Conservation (phyloP, 2,329 filamentous ascomycete genomes). For the Diaporthe capsici region DNA sequence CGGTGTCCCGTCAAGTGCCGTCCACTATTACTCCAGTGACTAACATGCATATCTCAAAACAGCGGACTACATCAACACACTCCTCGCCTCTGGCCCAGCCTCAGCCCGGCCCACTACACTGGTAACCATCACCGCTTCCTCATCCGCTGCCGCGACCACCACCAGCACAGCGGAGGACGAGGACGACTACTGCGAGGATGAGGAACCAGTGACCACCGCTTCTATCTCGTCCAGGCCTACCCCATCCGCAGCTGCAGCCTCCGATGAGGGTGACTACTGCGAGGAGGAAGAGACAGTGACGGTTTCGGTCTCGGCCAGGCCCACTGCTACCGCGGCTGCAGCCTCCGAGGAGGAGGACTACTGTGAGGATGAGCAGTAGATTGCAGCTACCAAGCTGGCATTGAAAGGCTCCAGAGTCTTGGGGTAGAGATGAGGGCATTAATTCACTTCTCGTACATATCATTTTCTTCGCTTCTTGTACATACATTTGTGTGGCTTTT, state of each 20-base stretch:
- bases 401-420: not conserved
- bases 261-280: not conserved
- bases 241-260: not conserved
- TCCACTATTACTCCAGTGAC: too few species aligned
- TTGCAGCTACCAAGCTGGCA: not conserved
- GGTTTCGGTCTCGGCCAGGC: not conserved
- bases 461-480: not conserved
- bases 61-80: constrained; percentile 20
- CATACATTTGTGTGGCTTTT: not conserved
- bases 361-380: constrained; percentile 25
- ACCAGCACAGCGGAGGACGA: not conserved
- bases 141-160: not conserved
- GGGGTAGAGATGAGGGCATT: not conserved
- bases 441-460: constrained; percentile 7
- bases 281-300: not conserved
- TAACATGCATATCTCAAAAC: not conserved
- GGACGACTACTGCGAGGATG: not conserved
- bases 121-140: constrained; percentile 12
- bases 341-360: constrained; percentile 12
- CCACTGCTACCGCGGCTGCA: not conserved
- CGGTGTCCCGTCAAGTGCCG: too few species aligned
- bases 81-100: not conserved
- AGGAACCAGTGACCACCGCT: not conserved
- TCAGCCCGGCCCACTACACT: constrained; percentile 13
- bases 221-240: not conserved